Conservation (phyloP, 176 grass and related monocot genomes). For the Pharus latifolius region DNA sequence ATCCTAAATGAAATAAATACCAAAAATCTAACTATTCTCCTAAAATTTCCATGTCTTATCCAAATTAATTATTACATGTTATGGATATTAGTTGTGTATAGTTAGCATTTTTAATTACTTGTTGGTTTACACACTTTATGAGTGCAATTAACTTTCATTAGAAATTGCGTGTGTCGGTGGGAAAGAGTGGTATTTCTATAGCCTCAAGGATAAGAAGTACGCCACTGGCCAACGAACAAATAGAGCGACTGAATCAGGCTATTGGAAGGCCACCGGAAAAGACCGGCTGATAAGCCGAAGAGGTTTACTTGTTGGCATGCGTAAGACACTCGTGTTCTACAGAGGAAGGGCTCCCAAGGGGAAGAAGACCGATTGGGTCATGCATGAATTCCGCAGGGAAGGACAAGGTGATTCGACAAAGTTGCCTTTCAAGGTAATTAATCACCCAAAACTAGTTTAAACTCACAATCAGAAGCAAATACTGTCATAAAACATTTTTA, state of each 20-base stretch:
- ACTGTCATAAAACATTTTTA: too few species aligned
- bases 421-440: slow-evolving; percentile 12
- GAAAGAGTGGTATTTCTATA: slow-evolving; percentile 47
- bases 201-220: slow-evolving; percentile 34
- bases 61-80: too few species aligned
- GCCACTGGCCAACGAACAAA: slow-evolving; percentile 39
- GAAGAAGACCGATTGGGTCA: slow-evolving; percentile 51
- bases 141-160: too few species aligned
- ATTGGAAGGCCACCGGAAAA: too few species aligned
- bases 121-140: too few species aligned
- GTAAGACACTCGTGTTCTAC: slow-evolving; percentile 50
- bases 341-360: slow-evolving; percentile 44
- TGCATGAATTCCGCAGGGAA: slow-evolving; percentile 37
- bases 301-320: slow-evolving; percentile 27
- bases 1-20: too few species aligned
- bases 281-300: slow-evolving; percentile 21
- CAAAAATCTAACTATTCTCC: too few species aligned
- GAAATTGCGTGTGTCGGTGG: slow-evolving; percentile 39
- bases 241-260: slow-evolving; percentile 32
- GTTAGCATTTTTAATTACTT: too few species aligned
- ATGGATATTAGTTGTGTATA: too few species aligned
- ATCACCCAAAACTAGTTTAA: too few species aligned
- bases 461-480: too few species aligned
- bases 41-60: too few species aligned
- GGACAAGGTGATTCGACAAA: not conserved